Evolutionary conservation across 2,329 filamentous ascomycete species (phyloP), one percentile per base, ranked within the genome.

Genomic region (Fusarium xyrophilum): DNA sequence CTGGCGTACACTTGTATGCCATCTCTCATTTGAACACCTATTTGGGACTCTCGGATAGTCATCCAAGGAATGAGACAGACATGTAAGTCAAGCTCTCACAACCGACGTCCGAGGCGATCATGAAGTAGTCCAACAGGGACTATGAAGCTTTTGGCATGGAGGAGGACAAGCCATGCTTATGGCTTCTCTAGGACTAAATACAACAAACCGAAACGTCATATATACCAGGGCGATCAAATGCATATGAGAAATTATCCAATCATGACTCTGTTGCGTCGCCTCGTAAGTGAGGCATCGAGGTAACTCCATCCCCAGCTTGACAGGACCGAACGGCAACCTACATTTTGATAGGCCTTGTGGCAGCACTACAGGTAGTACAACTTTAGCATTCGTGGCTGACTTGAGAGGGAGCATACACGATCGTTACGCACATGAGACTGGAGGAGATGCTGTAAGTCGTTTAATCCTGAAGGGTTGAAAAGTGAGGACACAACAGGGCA

Each of bases 1-100:
- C 43, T 28, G 51, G 58, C 44, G 60, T 68, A 70, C 66, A 73
- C 64, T 74, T 74, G 63, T 73, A 72, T 70, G 40, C 47, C 40
- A 56, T 56, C 38, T 59, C 7, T 36, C 42, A 32, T 14, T 17
- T 17, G 21, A 17, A 7, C 15, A 36, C 35, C 39, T 4, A n/a
- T 40, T 19, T 32, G 38, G 2, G 27, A 35, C 17, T 40, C 51
- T 53, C 42, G 42, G 43, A 50, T 47, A 21, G 10, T 43, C 25
- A 42, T 65, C 52, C 43, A 58, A 30, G 35, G 40, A 13, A 27
- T 33, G 36, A 33, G 19, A 60, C 50, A 43, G 28, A 47, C 23
- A 47, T 58, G 27, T 33, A 23, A 48, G 56, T 42, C 30, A 25
- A 59, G 25, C 36, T 68, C 63, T 36, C 46, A 62, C 65, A 35